Evolutionary conservation across 2,329 filamentous ascomycete species (phyloP).

Genomic region (Knufia petricola): DNA sequence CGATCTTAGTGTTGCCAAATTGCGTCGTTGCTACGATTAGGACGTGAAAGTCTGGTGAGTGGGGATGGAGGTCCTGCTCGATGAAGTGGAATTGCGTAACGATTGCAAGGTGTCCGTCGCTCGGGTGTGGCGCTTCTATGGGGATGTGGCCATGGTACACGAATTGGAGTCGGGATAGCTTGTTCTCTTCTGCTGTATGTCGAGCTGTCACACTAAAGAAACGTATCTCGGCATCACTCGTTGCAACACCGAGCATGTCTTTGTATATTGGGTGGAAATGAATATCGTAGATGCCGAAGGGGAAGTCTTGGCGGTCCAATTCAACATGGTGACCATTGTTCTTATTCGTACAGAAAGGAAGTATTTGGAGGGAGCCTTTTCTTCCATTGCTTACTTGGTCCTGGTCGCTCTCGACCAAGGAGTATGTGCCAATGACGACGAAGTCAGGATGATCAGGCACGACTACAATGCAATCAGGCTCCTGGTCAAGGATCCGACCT

Average conservation of each 20-base stretch:
- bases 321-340: conserved; percentile 11
- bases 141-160: conserved; percentile 11
- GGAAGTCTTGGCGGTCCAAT: conserved; percentile 23
- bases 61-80: background rate
- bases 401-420: conserved; percentile 10
- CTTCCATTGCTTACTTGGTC: conserved; percentile 13
- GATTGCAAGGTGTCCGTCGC: conserved; percentile 14
- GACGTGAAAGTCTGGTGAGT: too few species aligned
- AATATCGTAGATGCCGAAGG: conserved; percentile 70
- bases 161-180: too few species aligned
- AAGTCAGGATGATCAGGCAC: conserved; percentile 17
- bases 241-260: conserved; percentile 61
- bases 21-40: conserved; percentile 30
- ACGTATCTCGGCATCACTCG: conserved; percentile 62
- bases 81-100: conserved; percentile 21
- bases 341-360: conserved; percentile 12
- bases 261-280: conserved; percentile 59
- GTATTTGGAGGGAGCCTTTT: conserved; percentile 15
- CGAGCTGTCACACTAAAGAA: conserved; percentile 42
- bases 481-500: conserved; percentile 13
- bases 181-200: conserved; percentile 14
- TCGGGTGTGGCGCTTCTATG: conserved; percentile 10
- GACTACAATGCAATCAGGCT: conserved; percentile 18
- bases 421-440: conserved; percentile 22
- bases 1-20: conserved; percentile 23